phyloP scores from a whole-genome alignment of 2,329 filamentous ascomycete genomes.

The Atkinsonella hypoxylon region DNA sequence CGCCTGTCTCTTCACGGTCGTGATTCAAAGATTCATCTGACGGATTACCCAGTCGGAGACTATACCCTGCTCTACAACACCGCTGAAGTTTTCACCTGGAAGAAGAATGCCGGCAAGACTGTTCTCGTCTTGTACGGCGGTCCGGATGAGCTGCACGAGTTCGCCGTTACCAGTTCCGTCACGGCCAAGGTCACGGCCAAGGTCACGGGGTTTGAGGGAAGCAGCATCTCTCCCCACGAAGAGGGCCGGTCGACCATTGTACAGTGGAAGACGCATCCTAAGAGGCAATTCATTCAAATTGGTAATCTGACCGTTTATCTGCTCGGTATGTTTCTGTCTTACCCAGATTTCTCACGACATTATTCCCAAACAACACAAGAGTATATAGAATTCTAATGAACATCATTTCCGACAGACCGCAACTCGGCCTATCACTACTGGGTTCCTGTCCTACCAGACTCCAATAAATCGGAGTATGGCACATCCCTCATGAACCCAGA shows the following conservation, averaged over 20 bases:
- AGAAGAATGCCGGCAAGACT: slow-evolving; percentile 46
- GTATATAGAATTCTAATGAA: slow-evolving; percentile 1
- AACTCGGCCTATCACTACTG: slow-evolving; percentile 59
- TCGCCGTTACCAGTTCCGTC: slow-evolving; percentile 31
- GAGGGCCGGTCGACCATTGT: slow-evolving; percentile 14
- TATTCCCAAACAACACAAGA: background rate
- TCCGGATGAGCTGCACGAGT: slow-evolving; percentile 48
- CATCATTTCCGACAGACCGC: slow-evolving; percentile 31
- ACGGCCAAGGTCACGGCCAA: slow-evolving; percentile 6
- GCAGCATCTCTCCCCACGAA: slow-evolving; percentile 14
- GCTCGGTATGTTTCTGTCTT: slow-evolving; percentile 14
- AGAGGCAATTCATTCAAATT: slow-evolving; percentile 20
- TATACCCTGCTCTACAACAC: slow-evolving; percentile 53
- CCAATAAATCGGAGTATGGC: slow-evolving; percentile 17
- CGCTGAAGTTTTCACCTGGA: slow-evolving; percentile 59
- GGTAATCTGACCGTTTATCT: slow-evolving; percentile 31
- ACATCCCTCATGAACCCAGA: slow-evolving; percentile 23
- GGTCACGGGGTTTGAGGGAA: slow-evolving; percentile 14
- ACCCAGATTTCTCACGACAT: background rate
- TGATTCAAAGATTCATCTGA: slow-evolving; percentile 57
- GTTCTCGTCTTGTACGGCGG: slow-evolving; percentile 54
- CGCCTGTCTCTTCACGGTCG: slow-evolving; percentile 46
- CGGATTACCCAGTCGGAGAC: slow-evolving; percentile 52
- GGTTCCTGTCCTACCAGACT: slow-evolving; percentile 42
- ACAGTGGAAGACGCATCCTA: slow-evolving; percentile 19